Base-by-base conservation (phyloP, 805 yeast species). In the Metschnikowia gelsemii region DNA sequence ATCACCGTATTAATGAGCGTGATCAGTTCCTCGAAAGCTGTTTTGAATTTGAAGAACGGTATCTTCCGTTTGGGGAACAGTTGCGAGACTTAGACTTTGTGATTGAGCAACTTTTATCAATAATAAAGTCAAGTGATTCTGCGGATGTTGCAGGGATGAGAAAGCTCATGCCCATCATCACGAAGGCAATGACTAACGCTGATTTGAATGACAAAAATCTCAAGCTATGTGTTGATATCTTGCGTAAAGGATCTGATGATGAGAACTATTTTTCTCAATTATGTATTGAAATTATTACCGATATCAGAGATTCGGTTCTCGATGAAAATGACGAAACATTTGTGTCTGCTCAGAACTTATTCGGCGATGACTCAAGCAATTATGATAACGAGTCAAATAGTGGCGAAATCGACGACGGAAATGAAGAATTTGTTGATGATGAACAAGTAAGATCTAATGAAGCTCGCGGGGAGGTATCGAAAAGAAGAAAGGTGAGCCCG, bases 131-230 rank as follows among this genome's bases (percentile, higher is more conserved):
- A 27, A 84, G 84, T 56, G 98, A 93, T 59, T 88, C 79, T 55
- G 83, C 88, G 52, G 97, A 93, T 66, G 96, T 90, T 61, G 76
- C 85, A 34, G 96, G 97, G 16, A 77, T 96, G 56, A 75, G 96
- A 59, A 79, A 80, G 32, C 79, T 88, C 78, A 64, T 85, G 28
- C 70, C 68, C 25, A 59, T 67, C 8, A 59, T 68, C 18, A 59
- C 73, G 46, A 68, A 78, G 17, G 68, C 81, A n/a, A 64, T 84
- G 43, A 72, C 82, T 1, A 72, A 76, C 30, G 83, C 79, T 38
- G 68, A 74, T 12, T 66, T 85, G 19, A 62, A 78, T 1, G 87
- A 79, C 43, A 57, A 64, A 5, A 65, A 81, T 22, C 72, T 80
- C 19, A 73, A 75, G 27, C 69, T 76, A 9, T 73, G 86, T 2